Evolutionary conservation across 140 eudicot genomes (phyloP), one percentile per base, ranked within the genome.

Genomic region (Oenanthe javanica): DNA sequence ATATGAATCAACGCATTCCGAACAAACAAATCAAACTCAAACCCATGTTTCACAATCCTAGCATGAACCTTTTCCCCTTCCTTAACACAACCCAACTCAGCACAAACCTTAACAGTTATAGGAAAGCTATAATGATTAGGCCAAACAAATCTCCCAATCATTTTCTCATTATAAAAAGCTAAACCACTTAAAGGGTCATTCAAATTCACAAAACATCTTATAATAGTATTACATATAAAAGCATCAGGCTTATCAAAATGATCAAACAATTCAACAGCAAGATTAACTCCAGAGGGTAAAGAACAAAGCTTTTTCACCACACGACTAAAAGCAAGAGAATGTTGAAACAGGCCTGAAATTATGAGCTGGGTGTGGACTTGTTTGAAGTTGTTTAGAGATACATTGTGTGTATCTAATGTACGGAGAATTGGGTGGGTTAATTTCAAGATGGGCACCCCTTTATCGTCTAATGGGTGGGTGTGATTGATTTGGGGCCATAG

Each of bases 61-160:
- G 72, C 10, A 81, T 92, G 97, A 15, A 57, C 87, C 85, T 79
- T 88, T 70, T 82, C 91, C 48, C 95, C 97, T 72, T 88, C 90
- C 72, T 38, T 57, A 55, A 76, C 85, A 76, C 31, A 43, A 43
- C 86, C 87, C 76, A 87, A 3, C 2, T 81, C 90, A 55, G 80
- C 90, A 84, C 93, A 92, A 82, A 85, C 76, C 87, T 86, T 92
- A 31, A 89, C 80, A 75, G 85, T 9, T 63, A 88, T 59, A 3
- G 95, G 97, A 82, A 84, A 92, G 4, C 91, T 87, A 48, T 84
- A 92, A 84, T 90, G 83, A 77, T 92, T 88, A 12, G 80, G 84
- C 75, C 79, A 74, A 54, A 91, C 84, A 9, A 78, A 83, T 12
- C 81, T 80, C 36, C 82, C 85, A 42, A 86, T 70, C 89, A 91